Evolutionary conservation across 1,284 basidiomycete species (phyloP), one percentile per base, ranked within the genome.

Genomic region (Inonotus obliquus): DNA sequence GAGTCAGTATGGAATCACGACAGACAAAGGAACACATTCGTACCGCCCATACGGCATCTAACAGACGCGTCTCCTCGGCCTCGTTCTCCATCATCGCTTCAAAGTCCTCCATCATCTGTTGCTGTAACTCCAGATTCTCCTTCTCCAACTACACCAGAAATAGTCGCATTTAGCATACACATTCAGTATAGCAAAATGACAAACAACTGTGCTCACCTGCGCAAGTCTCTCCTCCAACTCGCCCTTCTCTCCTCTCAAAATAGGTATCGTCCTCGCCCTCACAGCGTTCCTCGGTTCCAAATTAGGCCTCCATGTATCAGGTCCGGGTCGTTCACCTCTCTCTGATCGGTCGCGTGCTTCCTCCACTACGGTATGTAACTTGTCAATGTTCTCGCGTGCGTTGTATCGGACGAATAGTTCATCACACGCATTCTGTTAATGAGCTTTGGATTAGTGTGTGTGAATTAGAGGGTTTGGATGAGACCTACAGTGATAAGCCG

Each of bases 341-440:
- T 79, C 75, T 63, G 84, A 84, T 29, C 85, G 77, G n/a, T 81
- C 78, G n/a, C 85, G 82, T 0, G 87, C 88, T 49, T 89, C 87
- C 3, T 77, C 82, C 0, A 91, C 83, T 10, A 89, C 81, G 10
- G 77, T 76, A 63, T 91, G 89, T 9, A 91, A 75, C 4, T 77
- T 79, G 69, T 91, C 88, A 25, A 91, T 80, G 65, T 83, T 86
- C 52, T 85, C 81, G 63, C 82, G 81, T 1, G 87, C 82, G 55
- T 81, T 77, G 68, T 87, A 86, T 60, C 84, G 80, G 35, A 77
- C 79, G 69, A 89, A 84, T 19, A 90, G 65, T 44, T 82, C 80
- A 61, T 89, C 84, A 61, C 74, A 75, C 39, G 73, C 73, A 55
- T 70, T 70, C 72, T 75, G 37, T 54, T 29, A 32, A 62, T 62